Conservation (phyloP, 352 stramenopile species). For the Globisporangium megalacanthum region DNA sequence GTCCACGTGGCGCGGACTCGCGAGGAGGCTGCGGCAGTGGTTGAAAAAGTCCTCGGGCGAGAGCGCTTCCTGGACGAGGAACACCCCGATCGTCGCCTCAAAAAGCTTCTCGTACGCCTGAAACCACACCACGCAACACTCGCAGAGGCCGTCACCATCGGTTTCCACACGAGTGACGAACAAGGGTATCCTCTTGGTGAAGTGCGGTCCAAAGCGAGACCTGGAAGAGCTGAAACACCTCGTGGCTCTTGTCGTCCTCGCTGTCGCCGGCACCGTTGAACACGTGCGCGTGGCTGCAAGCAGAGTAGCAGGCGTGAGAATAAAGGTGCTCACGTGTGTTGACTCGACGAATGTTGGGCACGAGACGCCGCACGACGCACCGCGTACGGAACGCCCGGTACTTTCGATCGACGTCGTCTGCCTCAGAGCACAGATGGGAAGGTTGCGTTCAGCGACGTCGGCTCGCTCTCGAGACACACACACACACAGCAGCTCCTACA, state of each 20-base stretch:
- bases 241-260: conserved; percentile 36
- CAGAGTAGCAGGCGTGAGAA: neutral
- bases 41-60: conserved; percentile 37
- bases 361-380: neutral
- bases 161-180: neutral
- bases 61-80: conserved; percentile 43
- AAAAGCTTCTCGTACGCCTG: conserved; percentile 54
- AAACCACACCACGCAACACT: too few species aligned
- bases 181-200: too few species aligned
- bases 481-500: too few species aligned
- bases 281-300: conserved; percentile 24
- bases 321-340: too few species aligned
- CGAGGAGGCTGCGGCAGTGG: conserved; percentile 36
- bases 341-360: neutral
- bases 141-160: neutral
- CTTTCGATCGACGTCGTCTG: conserved; percentile 14
- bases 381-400: conserved; percentile 10
- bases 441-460: too few species aligned
- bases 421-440: neutral
- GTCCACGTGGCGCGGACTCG: conserved; percentile 24
- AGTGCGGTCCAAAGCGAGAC: conserved; percentile 3
- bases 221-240: conserved; percentile 36
- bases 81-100: conserved; percentile 29
- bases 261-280: conserved; percentile 29
- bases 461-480: too few species aligned